Conservation (phyloP, 2,329 filamentous ascomycete genomes). For the Pseudogymnoascus verrucosus region DNA sequence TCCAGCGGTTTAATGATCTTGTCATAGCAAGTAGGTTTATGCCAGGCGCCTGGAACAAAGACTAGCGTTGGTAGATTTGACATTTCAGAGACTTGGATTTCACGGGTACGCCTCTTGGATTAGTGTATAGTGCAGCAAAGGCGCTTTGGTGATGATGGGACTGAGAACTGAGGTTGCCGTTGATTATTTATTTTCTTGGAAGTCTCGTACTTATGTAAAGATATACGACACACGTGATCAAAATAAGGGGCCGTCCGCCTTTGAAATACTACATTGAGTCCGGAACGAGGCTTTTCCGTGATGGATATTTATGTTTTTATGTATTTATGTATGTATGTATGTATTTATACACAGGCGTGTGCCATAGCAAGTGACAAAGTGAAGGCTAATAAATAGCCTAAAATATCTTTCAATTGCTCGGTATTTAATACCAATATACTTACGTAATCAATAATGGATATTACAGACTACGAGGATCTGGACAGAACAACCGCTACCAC, state of each 20-base stretch:
- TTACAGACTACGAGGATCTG: background rate
- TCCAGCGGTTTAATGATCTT: slow-evolving; percentile 29
- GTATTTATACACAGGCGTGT: background rate
- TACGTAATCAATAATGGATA: background rate
- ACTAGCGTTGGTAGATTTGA: slow-evolving; percentile 29
- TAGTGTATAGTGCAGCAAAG: background rate
- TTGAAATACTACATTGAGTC: background rate
- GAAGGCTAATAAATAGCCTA: background rate
- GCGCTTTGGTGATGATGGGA: background rate
- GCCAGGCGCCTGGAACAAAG: slow-evolving; percentile 34
- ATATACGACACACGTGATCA: background rate
- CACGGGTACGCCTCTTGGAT: background rate
- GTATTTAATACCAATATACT: background rate
- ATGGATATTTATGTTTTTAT: background rate
- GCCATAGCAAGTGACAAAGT: background rate
- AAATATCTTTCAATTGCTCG: background rate
- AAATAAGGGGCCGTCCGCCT: background rate
- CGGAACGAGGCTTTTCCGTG: no score
- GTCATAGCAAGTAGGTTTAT: slow-evolving; percentile 30
- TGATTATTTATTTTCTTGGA: background rate
- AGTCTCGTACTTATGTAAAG: background rate
- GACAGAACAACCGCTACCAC: background rate
- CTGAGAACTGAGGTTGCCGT: background rate
- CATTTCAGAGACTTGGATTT: background rate
- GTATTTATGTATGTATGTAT: background rate